Evolutionary conservation across 2,329 filamentous ascomycete genomes (phyloP), one percentile per base, ranked within the genome.

Genomic region (Penicillium sp.): DNA sequence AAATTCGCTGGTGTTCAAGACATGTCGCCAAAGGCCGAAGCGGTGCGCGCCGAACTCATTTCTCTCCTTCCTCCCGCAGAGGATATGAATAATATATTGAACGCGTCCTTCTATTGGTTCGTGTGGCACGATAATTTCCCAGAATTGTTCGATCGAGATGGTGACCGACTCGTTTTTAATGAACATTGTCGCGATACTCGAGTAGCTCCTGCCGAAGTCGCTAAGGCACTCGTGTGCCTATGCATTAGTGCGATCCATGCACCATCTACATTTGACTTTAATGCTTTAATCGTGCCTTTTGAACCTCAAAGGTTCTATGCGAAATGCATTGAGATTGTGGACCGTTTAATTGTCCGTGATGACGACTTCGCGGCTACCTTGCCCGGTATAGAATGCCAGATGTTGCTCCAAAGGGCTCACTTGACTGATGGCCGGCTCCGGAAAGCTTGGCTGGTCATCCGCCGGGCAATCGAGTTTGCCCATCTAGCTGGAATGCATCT

Each of bases 361-460:
- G 80, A 82, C 51, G 77, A 81, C 45, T 77, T 78, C 53, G 75
- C 76, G 14, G 77, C 77, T 10, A 82, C 76, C 1, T 61, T 84
- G 0, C 78, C 83, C 47, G 79, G 78, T 3, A 74, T 85, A 53
- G 81, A 85, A 63, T 80, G 78, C 47, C 73, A 81, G 40, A 69
- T 79, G 46, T 65, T 85, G 12, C 73, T 79, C 38, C 73, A 76
- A 12, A 84, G 83, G 62, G 77, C 80, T 58, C 80, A 82, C 58
- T 70, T 82, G 49, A 80, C 83, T 54, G 78, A 82, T 57, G 83
- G 83, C 2, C 78, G 80, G 40, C 82, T 83, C 11, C 77, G 80
- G 35, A 76, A 79, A 58, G 78, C 80, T 1, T 86, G 83, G 83
- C 70, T 82, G 5, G 67, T 76, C 9, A 75, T 75, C 38, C 77